Evolutionary conservation across 331 rosid species (phyloP).

Genomic region (Quercus lobata): DNA sequence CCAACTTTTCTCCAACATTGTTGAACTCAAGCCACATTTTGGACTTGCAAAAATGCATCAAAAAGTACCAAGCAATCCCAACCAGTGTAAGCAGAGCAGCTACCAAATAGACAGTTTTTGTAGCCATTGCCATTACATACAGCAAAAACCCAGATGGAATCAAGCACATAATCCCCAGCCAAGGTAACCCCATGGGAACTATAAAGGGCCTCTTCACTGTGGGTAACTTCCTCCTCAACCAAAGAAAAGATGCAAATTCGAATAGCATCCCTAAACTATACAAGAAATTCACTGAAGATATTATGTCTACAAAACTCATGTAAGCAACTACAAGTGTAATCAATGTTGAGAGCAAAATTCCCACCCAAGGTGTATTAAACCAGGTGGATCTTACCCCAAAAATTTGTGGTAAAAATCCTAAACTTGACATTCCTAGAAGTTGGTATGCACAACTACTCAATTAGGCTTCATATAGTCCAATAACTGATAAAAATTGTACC

Average conservation of each 20-base stretch:
- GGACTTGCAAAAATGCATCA: constrained; percentile 49
- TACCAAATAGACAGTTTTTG: constrained; percentile 28
- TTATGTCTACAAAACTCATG: constrained; percentile 37
- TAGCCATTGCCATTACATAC: constrained; percentile 47
- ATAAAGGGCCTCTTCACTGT: constrained; percentile 42
- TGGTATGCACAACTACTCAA: constrained; percentile 71
- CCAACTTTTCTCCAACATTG: too few species aligned
- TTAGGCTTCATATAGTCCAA: constrained; percentile 74
- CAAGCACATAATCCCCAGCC: constrained; percentile 41
- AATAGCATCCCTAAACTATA: constrained; percentile 37
- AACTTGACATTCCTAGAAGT: constrained; percentile 65
- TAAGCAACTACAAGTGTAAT: constrained; percentile 36
- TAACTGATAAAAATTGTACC: constrained; percentile 59
- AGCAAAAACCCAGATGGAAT: constrained; percentile 49
- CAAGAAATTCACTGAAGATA: constrained; percentile 48
- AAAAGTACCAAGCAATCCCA: constrained; percentile 45
- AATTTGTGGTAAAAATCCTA: constrained; percentile 50
- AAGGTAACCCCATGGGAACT: constrained; percentile 51
- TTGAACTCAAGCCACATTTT: constrained; percentile 20
- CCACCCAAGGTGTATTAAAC: constrained; percentile 78
- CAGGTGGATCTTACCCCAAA: constrained; percentile 40
- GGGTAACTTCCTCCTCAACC: constrained; percentile 49
- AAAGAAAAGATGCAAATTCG: constrained; percentile 40
- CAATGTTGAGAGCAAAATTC: constrained; percentile 48
- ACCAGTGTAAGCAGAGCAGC: constrained; percentile 37